Conservation (phyloP, 768 basidiomycete species). For the Pleurotus eryngii region DNA sequence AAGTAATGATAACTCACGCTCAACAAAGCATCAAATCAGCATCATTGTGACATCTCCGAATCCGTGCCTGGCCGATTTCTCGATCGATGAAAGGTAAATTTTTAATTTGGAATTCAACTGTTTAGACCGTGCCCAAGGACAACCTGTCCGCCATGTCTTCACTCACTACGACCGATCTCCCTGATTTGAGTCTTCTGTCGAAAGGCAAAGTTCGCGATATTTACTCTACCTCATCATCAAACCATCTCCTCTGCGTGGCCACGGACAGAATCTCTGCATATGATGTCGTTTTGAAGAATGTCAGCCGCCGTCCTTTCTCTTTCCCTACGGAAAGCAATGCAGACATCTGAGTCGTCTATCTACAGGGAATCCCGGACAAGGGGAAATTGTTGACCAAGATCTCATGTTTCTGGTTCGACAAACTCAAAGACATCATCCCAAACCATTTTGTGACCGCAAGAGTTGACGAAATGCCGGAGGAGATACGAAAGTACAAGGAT, state of each 20-base stretch:
- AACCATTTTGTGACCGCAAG: conserved; percentile 85
- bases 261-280: conserved; percentile 96
- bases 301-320: conserved; percentile 37
- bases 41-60: too few relatives aligned
- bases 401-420: conserved; percentile 94
- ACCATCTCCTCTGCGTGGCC: conserved; percentile 87
- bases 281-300: conserved; percentile 92
- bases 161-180: conserved; percentile 54
- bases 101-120: too few relatives aligned
- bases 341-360: conserved; percentile 1
- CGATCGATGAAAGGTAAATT: too few relatives aligned
- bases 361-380: conserved; percentile 91
- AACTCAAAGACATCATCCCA: conserved; percentile 73
- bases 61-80: too few relatives aligned
- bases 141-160: conserved; percentile 22
- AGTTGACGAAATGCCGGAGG: conserved; percentile 78
- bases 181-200: conserved; percentile 67
- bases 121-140: too few relatives aligned
- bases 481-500: conserved; percentile 67
- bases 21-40: too few relatives aligned
- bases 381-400: conserved; percentile 86
- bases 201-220: conserved; percentile 97
- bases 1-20: too few relatives aligned
- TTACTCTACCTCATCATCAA: conserved; percentile 69
- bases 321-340: not conserved